These are phyloP conservation scores for Filosporella fistucella DNA, from an alignment of 495 filamentous ascomycete genomes.

Conservation along the genomic window DNA sequence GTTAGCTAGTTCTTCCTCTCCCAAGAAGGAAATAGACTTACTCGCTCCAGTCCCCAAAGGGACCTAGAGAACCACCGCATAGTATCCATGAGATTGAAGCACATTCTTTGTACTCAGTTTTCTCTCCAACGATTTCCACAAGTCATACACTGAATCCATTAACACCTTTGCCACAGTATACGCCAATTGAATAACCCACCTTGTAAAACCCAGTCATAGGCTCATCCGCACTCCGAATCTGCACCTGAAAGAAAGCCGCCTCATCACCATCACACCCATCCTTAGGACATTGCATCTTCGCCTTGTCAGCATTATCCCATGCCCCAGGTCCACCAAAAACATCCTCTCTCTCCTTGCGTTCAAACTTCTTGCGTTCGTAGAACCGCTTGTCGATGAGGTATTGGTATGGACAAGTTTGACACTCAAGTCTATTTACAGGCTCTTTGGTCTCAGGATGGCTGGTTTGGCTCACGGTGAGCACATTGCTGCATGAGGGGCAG, in stretches of 20 bases:
- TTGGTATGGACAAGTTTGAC: constrained; percentile 89
- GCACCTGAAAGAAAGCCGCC: constrained; percentile 92
- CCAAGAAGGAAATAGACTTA: no score
- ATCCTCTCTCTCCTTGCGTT: constrained; percentile 82
- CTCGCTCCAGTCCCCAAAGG: no score
- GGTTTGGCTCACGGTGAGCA: constrained; percentile 56
- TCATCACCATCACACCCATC: constrained; percentile 69
- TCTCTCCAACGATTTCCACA: constrained; percentile 55
- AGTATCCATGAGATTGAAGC: no score
- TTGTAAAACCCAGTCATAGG: constrained; percentile 96
- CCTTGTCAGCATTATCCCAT: constrained; percentile 88
- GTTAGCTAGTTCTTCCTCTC: no score
- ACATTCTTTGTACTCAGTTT: no score
- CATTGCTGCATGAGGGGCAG: constrained; percentile 90
- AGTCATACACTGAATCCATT: constrained; percentile 48
- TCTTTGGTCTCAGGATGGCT: constrained; percentile 40
- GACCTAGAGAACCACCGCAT: no score
- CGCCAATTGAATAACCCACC: constrained; percentile 50
- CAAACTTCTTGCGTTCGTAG: constrained; percentile 71
- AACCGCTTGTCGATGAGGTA: constrained; percentile 66
- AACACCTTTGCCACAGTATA: no score
- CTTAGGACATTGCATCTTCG: constrained; percentile 67
- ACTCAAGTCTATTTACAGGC: constrained; percentile 70
- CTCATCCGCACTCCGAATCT: constrained; percentile 97
- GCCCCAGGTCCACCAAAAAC: constrained; percentile 82